Conservation (phyloP, 2,329 filamentous ascomycete species). For the Talaromyces sp. region DNA sequence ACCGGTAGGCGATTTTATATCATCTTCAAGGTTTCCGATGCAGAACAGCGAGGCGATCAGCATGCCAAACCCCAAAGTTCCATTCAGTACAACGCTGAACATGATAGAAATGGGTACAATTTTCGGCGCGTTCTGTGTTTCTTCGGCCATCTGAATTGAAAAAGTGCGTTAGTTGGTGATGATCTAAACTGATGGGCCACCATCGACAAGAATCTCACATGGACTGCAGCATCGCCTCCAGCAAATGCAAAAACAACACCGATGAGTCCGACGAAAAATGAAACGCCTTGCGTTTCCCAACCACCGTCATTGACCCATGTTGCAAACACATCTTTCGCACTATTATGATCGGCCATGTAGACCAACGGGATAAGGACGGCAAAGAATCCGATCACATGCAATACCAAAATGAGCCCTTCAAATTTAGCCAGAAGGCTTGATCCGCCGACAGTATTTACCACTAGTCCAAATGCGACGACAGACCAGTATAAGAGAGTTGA, state of each 20-base stretch:
- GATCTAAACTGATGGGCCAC: too few species aligned
- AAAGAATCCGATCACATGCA: slow-evolving; percentile 5
- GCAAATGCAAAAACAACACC: slow-evolving; percentile 18
- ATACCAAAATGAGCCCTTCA: slow-evolving; percentile 3
- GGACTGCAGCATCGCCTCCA: slow-evolving; percentile 20
- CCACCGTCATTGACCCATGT: slow-evolving; percentile 18
- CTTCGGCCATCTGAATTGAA: slow-evolving; percentile 31
- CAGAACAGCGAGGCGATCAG: slow-evolving; percentile 30
- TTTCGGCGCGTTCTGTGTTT: slow-evolving; percentile 30
- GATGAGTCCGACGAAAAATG: slow-evolving; percentile 20
- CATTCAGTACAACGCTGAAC: slow-evolving; percentile 29
- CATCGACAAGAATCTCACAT: slow-evolving; percentile 14
- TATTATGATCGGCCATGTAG: slow-evolving; percentile 2
- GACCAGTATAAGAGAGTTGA: slow-evolving; percentile 47
- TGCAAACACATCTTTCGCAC: slow-evolving; percentile 17
- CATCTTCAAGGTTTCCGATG: slow-evolving; percentile 27
- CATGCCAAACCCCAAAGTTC: slow-evolving; percentile 29
- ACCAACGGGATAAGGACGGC: slow-evolving; percentile 8
- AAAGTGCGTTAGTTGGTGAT: background rate
- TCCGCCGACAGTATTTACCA: slow-evolving; percentile 44
- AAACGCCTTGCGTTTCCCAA: slow-evolving; percentile 17
- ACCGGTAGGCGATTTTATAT: slow-evolving; percentile 25
- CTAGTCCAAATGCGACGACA: slow-evolving; percentile 41
- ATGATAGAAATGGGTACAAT: slow-evolving; percentile 33
- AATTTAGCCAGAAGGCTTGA: slow-evolving; percentile 1